phyloP scores from a whole-genome alignment of 2,329 filamentous ascomycete genomes.

The Alternaria triticimaculans region DNA sequence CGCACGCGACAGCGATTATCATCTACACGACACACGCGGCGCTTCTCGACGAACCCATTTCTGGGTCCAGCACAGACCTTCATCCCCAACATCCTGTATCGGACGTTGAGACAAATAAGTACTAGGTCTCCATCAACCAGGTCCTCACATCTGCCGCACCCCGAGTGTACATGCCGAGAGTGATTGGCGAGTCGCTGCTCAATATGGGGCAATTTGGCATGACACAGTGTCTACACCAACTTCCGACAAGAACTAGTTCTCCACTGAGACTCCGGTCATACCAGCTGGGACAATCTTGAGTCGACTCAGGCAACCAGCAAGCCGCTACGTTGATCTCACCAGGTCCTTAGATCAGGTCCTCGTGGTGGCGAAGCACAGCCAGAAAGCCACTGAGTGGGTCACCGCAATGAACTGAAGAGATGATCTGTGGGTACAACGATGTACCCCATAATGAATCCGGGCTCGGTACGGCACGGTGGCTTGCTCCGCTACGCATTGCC shows the following conservation, averaged over 20 bases:
- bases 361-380: conserved; percentile 7
- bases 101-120: background rate
- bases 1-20: conserved; percentile 3
- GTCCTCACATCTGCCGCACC: background rate
- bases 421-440: conserved; percentile 5
- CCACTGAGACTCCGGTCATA: background rate
- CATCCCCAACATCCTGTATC: background rate
- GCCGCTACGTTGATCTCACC: background rate
- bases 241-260: background rate
- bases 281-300: background rate
- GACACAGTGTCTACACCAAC: background rate
- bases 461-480: conserved; percentile 17
- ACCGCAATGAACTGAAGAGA: background rate
- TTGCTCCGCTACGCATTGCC: conserved; percentile 6
- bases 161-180: background rate
- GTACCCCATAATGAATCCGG: conserved; percentile 9
- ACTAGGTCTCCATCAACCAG: background rate
- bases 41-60: conserved; percentile 9
- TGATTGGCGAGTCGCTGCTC: background rate
- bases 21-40: conserved; percentile 11
- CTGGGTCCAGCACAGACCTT: conserved; percentile 20
- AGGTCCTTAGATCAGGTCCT: background rate
- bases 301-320: background rate
- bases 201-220: background rate
- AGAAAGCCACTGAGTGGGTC: background rate